Evolutionary conservation across 768 basidiomycete genomes (phyloP).

Genomic region (Boletellus emodensis): DNA sequence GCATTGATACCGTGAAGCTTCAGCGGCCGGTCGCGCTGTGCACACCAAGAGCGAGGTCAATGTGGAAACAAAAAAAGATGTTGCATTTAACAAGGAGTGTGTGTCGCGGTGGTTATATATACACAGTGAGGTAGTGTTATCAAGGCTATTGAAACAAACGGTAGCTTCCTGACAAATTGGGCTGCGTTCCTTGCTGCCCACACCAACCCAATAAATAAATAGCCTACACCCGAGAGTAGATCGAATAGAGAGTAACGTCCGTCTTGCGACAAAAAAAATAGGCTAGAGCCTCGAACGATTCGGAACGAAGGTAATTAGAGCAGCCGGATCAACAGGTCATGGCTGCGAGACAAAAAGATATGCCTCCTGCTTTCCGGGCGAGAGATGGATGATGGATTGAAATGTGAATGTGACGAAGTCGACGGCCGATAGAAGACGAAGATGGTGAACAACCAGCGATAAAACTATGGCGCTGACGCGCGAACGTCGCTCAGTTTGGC

Average conservation of each 20-base stretch:
- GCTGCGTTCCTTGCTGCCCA: neutral
- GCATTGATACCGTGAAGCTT: neutral
- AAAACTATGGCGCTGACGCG: neutral
- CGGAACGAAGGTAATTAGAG: conserved; percentile 21
- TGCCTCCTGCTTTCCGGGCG: conserved; percentile 1
- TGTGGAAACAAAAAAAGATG: neutral
- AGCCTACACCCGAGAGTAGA: neutral
- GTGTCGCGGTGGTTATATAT: neutral
- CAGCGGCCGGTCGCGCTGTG: neutral
- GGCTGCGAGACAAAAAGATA: conserved; percentile 5
- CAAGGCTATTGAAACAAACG: conserved; percentile 6
- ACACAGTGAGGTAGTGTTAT: neutral
- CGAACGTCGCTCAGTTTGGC: neutral
- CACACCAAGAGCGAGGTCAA: neutral
- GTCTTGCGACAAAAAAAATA: conserved; percentile 14
- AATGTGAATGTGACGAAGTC: neutral
- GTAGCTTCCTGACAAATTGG: conserved; percentile 6
- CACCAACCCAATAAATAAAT: conserved; percentile 5
- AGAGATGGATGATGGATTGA: neutral
- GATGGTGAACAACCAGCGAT: neutral
- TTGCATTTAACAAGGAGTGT: conserved; percentile 15
- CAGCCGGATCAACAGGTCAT: conserved; percentile 3
- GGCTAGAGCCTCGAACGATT: neutral
- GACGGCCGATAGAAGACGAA: neutral
- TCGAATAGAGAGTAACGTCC: conserved; percentile 8